A percentile compares a stretch with the other conserved stretches of the same genome.
phyloP scores from a whole-genome alignment of 140 eudicot species.

The Oenanthe javanica region DNA sequence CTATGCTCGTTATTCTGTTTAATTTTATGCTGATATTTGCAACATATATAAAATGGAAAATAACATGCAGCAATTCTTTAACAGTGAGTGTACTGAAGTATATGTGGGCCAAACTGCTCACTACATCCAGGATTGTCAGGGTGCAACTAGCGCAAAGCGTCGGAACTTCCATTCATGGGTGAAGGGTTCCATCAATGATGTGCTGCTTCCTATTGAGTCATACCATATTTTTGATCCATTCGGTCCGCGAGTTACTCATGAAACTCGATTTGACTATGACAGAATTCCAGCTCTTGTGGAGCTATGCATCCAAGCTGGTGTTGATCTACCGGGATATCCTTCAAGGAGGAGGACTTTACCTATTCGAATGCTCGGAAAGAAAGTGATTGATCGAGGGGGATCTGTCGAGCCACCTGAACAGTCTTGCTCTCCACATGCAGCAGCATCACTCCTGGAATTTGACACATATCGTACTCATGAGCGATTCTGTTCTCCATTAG shows the following conservation, averaged over 20 bases:
- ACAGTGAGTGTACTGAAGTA: conserved; percentile 80
- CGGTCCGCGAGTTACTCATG: conserved; percentile 81
- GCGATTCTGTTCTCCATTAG: conserved; percentile 53
- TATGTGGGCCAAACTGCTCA: conserved; percentile 68
- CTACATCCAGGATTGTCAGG: conserved; percentile 65
- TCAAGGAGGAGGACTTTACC: conserved; percentile 84
- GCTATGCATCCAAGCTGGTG: conserved; percentile 99
- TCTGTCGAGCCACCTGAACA: conserved; percentile 35
- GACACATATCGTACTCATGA: conserved; percentile 73
- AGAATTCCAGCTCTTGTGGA: conserved; percentile 92
- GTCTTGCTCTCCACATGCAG: conserved; percentile 17
- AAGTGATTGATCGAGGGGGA: conserved; percentile 74
- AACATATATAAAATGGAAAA: neutral
- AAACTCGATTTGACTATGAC: conserved; percentile 70
- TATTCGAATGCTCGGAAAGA: conserved; percentile 77
- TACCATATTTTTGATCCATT: conserved; percentile 88
- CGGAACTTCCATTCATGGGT: conserved; percentile 80
- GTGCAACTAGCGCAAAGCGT: conserved; percentile 48
- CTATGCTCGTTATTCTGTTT: neutral
- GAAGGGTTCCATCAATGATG: conserved; percentile 79
- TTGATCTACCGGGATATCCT: conserved; percentile 73
- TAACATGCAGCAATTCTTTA: conserved; percentile 17
- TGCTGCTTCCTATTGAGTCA: conserved; percentile 82
- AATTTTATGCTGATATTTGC: neutral
- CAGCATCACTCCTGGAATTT: conserved; percentile 31